Percentiles rank a stretch among this genome's conserved stretches.
Conservation (phyloP, 139 green algal species). For the Coelastrella sp. region DNA sequence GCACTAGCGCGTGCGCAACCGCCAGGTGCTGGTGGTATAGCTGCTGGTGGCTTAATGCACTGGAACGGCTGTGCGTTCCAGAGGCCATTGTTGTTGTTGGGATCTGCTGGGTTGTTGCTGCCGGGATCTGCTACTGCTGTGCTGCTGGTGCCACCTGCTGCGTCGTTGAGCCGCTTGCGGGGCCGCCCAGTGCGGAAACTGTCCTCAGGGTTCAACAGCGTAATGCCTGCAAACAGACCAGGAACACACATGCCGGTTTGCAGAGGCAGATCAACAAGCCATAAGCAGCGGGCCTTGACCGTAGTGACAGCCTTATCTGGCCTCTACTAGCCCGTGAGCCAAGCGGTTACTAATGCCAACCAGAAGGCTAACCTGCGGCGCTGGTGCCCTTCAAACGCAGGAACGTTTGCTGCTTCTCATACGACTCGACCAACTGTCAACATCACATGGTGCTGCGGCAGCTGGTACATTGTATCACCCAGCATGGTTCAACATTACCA, state of each 20-base stretch:
- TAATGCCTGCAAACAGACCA: conserved; percentile 29
- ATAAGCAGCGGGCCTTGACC: too few species aligned
- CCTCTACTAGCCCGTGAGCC: too few species aligned
- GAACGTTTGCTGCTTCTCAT: too few species aligned
- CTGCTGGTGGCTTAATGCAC: conserved; percentile 58
- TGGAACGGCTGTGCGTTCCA: conserved; percentile 86
- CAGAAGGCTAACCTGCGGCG: too few species aligned
- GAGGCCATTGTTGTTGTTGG: conserved; percentile 56
- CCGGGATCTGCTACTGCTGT: conserved; percentile 21
- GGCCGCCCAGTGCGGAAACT: not conserved
- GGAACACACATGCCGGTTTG: too few species aligned
- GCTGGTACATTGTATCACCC: too few species aligned
- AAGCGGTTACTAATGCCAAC: too few species aligned
- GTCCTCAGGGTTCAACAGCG: conserved; percentile 20
- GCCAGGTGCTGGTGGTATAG: conserved; percentile 57
- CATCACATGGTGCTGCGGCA: too few species aligned
- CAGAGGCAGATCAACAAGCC: too few species aligned
- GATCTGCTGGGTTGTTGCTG: not conserved
- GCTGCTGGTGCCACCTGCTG: conserved; percentile 50
- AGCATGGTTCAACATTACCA: not conserved
- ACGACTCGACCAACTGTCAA: too few species aligned
- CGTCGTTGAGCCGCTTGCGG: conserved; percentile 26
- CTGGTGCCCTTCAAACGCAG: too few species aligned
- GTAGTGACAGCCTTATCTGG: too few species aligned
- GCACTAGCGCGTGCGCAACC: conserved; percentile 75